Evolutionary conservation across 73 alveolate genomes (phyloP).

Genomic region (Tetrahymena malaccensis): DNA sequence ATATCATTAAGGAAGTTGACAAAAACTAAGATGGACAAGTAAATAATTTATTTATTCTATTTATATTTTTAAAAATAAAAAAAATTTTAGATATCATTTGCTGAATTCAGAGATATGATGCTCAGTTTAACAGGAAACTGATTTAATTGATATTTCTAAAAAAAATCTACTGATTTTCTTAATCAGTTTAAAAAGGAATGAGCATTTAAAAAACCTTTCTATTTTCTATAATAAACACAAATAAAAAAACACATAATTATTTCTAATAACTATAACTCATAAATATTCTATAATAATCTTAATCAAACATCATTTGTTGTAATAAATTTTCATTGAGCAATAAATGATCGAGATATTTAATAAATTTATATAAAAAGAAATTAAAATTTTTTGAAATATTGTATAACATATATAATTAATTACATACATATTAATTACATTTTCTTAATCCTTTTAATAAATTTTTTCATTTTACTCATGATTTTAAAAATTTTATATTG

Average conservation of each 20-base stretch:
- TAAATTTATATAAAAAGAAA: no score
- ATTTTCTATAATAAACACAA: no score
- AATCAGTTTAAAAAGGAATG: no score
- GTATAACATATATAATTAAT: not conserved
- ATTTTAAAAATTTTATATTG: no score
- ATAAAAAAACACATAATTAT: no score
- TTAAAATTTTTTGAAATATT: not conserved
- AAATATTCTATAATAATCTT: no score
- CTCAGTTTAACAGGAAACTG: not conserved
- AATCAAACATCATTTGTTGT: not conserved
- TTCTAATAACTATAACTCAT: not conserved
- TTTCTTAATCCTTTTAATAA: not conserved
- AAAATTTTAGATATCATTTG: not conserved
- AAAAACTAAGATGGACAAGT: conserved; percentile 38
- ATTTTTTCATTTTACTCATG: no score
- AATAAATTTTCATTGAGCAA: no score
- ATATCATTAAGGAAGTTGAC: conserved; percentile 26
- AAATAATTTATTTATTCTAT: not conserved
- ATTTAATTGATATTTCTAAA: not conserved
- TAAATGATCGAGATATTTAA: no score
- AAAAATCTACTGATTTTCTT: not conserved
- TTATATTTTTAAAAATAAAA: not conserved
- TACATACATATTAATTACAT: no score
- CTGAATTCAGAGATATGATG: conserved; percentile 16
- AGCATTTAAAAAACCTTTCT: no score